Base-by-base conservation (phyloP, 495 filamentous ascomycete species). In the Pyrenopolyporus hunteri region DNA sequence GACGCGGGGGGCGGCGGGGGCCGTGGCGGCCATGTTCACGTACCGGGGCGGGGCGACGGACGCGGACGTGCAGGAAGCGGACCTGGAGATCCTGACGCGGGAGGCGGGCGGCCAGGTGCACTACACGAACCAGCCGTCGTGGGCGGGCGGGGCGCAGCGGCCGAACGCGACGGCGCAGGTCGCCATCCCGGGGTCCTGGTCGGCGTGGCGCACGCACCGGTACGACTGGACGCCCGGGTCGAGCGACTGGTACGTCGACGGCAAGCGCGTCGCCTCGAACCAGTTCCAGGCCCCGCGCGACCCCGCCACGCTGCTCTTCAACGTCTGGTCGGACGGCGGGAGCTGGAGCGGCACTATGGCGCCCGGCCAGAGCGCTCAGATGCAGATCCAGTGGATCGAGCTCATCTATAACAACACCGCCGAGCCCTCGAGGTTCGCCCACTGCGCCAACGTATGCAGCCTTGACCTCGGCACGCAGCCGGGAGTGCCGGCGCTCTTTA, bases 301-400 rank as follows among this genome's bases (percentile, higher is more conserved):
- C 37, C 76, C 83, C 31, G 82, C 81, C 53, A 77, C 81, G 35
- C 55, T 93, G 10, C 79, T 87, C 7, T 64, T 92, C 50, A 92
- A 92, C 63, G 82, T 89, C 43, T 93, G 89, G 89, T 87, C 86
- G 67, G 84, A 92, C 66, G 89, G 89, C 0, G 85, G 88, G 0
- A 57, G 69, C 10, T 93, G 89, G 89, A 84, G 84, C 7, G 89
- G 89, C 2, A 83, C 87, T 57, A 88, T 93, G 87, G 75, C 54
- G 2, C 50, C 78, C 1, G 77, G 77, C 0, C 78, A 82, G 6
- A 74, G 77, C 22, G 87, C 90, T 1, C 80, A 81, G 45, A 70
- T 91, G 70, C 85, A 88, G 58, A 78, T 93, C 26, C 86, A 91
- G 68, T 91, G 86, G 82, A 81, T 92, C 36, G 87, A 92, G 67